Base-by-base conservation (phyloP, 2,329 filamentous ascomycete genomes). In the Fusarium oxysporum region DNA sequence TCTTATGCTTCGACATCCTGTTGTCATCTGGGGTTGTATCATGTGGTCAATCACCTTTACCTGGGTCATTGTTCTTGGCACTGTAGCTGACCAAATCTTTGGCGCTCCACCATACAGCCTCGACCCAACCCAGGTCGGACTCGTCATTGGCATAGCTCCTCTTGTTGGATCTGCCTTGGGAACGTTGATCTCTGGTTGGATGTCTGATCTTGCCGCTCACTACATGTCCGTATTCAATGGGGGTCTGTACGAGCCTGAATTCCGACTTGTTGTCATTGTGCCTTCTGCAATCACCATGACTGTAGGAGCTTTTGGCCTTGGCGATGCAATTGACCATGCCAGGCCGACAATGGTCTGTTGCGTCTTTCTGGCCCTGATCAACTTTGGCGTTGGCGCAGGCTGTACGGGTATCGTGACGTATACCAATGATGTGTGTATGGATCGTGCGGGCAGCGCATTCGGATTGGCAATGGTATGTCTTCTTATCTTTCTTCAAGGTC, bases 11-110 rank as follows among this genome's bases (percentile, higher is more conserved):
- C 17, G n/a, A 12, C 37, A 61, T 4, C 58, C 58, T 10, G 47
- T 11, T 19, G 58, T 54, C 3, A 16, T 61, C 0, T 61, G 58
- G 58, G 47, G 58, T 1, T 61, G 58, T 2, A 21, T 61, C 37
- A 61, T 61, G 58, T 61, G 47, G 47, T 61, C 58, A 40, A 61
- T 61, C 14, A 61, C 58, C 13, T 61, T 61, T 40, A 61, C 58
- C n/a, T 61, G 58, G 58, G 58, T 61, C n/a, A 54, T 61, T 21
- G 17, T 61, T 19, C 48, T 61, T 0, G 58, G 58, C 2, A 14
- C 47, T 16, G 47, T 61, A 5, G 58, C 58, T 9, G 16, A 21
- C 37, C 58, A 61, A 4, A 55, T 61, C 30, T 61, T 61, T 14
- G 47, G 58, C 6, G 58, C 58, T 44, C 58, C 58, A 6, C 58